Evolutionary conservation across 2,329 filamentous ascomycete genomes (phyloP).

Genomic region (Colletotrichum melonis): DNA sequence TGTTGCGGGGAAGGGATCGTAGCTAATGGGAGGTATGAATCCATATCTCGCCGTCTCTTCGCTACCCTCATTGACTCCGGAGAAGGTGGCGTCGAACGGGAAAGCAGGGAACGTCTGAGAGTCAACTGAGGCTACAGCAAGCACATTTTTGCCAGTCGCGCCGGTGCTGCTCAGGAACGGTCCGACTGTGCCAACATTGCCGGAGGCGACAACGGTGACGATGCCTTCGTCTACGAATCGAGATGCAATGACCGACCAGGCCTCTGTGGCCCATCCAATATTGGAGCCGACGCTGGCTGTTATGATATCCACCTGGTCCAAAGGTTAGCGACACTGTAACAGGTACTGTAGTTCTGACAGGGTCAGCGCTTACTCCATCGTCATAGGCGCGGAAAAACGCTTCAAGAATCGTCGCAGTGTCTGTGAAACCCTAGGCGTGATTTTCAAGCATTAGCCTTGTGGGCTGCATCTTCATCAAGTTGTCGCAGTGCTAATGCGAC

Average conservation of each 20-base stretch:
- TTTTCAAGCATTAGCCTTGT: background rate
- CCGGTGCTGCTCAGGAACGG: conserved; percentile 58
- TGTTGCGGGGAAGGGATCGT: background rate
- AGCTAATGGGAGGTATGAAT: background rate
- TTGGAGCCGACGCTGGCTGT: conserved; percentile 52
- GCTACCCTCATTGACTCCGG: background rate
- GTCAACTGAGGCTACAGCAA: conserved; percentile 55
- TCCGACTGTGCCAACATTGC: conserved; percentile 61
- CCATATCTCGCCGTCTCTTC: background rate
- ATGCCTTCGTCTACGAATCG: conserved; percentile 58
- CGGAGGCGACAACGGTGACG: conserved; percentile 61
- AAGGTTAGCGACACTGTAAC: background rate
- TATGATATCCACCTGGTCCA: conserved; percentile 50
- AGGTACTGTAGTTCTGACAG: background rate
- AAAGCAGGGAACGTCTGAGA: background rate
- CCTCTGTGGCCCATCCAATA: conserved; percentile 53
- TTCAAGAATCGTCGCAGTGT: conserved; percentile 41
- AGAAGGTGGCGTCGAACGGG: background rate
- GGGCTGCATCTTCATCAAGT: no score
- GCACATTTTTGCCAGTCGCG: conserved; percentile 53
- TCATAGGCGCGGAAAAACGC: conserved; percentile 49
- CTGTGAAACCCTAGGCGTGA: conserved; percentile 8
- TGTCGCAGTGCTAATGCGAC: no score
- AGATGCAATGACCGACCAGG: conserved; percentile 54
- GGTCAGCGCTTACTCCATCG: conserved; percentile 41